These are phyloP conservation scores for Avena eriantha DNA, from an alignment of 176 grass and related monocot species.

Conservation along the genomic window DNA sequence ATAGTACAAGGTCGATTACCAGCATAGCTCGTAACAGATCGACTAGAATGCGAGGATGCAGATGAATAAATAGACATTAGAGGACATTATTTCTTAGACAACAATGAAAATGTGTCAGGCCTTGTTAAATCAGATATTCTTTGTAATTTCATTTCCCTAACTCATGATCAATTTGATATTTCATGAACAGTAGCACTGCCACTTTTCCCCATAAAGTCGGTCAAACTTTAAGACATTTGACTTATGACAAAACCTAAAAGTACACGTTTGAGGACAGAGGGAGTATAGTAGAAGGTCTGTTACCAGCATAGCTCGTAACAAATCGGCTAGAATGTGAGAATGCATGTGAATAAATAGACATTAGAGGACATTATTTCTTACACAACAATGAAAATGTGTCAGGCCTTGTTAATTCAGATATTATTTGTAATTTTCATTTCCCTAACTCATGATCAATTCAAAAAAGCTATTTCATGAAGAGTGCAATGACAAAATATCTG, in stretches of 20 bases:
- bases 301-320: neutral
- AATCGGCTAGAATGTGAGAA: neutral
- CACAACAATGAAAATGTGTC: neutral
- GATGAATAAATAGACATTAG: neutral
- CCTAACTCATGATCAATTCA: neutral
- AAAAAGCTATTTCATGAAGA: neutral
- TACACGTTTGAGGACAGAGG: too few relatives aligned
- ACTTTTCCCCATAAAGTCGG: too few relatives aligned
- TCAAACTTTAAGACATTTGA: too few relatives aligned
- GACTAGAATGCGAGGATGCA: neutral
- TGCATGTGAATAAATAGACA: neutral
- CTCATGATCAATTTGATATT: neutral
- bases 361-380: neutral
- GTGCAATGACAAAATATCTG: neutral
- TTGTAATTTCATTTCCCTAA: neutral
- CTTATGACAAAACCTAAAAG: too few relatives aligned
- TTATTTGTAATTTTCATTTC: neutral
- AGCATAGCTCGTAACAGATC: neutral
- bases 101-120: neutral
- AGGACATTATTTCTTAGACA: neutral
- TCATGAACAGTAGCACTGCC: neutral
- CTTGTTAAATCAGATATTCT: neutral
- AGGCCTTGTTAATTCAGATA: neutral
- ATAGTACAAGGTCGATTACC: neutral
- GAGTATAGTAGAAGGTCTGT: neutral